phyloP scores from a whole-genome alignment of 1,284 basidiomycete species.

The Pseudozyma pruni region DNA sequence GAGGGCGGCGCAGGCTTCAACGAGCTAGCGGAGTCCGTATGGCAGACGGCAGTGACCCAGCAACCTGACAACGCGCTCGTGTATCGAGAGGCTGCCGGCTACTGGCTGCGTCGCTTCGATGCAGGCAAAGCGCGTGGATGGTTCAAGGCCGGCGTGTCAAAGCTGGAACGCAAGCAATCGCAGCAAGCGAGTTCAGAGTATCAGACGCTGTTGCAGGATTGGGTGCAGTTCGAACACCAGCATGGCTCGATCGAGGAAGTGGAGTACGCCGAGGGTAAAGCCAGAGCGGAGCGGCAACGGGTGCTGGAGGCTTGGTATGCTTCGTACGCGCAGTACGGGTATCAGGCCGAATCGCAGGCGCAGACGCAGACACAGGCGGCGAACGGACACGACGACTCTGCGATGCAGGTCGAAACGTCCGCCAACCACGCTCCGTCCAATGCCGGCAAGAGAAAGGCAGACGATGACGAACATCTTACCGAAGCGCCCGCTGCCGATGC shows the following conservation, averaged over 20 bases:
- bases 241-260: conserved; percentile 80
- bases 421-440: background rate
- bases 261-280: conserved; percentile 72
- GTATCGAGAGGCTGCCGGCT: conserved; percentile 50
- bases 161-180: conserved; percentile 24
- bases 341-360: conserved; percentile 71
- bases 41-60: conserved; percentile 48
- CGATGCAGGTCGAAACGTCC: conserved; percentile 23
- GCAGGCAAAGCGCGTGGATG: conserved; percentile 50
- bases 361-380: background rate
- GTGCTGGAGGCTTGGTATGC: conserved; percentile 69
- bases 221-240: conserved; percentile 84
- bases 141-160: conserved; percentile 45
- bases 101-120: conserved; percentile 49
- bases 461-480: conserved; percentile 20
- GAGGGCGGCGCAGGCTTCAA: conserved; percentile 49
- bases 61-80: conserved; percentile 49
- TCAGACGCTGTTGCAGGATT: conserved; percentile 85
- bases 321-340: conserved; percentile 68
- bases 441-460: conserved; percentile 52
- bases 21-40: conserved; percentile 57
- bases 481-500: conserved; percentile 25
- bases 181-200: conserved; percentile 15
- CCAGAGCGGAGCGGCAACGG: conserved; percentile 71
- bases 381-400: conserved; percentile 8